These are phyloP conservation scores for Magnolia sinica DNA, from an alignment of 164 flowering plant species.

Conservation along the genomic window DNA sequence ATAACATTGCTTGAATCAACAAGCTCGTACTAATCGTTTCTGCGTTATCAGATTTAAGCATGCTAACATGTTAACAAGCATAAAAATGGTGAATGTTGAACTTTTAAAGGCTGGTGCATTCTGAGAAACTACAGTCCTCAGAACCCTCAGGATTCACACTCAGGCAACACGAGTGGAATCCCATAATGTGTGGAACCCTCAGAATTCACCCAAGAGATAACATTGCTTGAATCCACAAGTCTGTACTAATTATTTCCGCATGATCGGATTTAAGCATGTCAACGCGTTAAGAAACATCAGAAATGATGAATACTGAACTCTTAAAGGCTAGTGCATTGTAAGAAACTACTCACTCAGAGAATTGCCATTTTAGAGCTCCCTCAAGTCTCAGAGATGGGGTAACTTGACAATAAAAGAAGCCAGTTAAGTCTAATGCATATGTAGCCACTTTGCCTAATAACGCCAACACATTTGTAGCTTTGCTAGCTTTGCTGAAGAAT, in stretches of 20 bases:
- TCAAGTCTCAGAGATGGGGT: slow-evolving; percentile 34
- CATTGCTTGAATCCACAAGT: too few species aligned
- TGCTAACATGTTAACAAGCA: background rate
- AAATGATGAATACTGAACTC: background rate
- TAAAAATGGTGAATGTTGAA: background rate
- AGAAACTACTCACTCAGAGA: slow-evolving; percentile 44
- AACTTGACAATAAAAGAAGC: slow-evolving; percentile 66
- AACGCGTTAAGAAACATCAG: background rate
- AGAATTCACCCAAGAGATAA: too few species aligned
- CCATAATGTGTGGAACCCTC: too few species aligned
- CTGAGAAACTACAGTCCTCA: background rate
- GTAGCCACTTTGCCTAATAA: slow-evolving; percentile 63
- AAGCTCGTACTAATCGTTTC: too few species aligned
- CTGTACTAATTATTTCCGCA: too few species aligned
- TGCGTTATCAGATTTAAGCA: too few species aligned
- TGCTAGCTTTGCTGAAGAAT: slow-evolving; percentile 65
- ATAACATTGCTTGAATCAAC: too few species aligned
- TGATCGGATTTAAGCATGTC: too few species aligned
- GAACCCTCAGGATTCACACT: too few species aligned
- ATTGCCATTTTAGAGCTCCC: slow-evolving; percentile 26
- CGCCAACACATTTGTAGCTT: slow-evolving; percentile 58
- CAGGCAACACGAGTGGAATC: too few species aligned
- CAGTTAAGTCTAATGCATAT: slow-evolving; percentile 65
- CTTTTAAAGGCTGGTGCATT: background rate
- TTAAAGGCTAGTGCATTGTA: background rate